These are phyloP conservation scores for Trichosporon coremiiforme DNA, from an alignment of 1,284 basidiomycete genomes.

Conservation along the genomic window DNA sequence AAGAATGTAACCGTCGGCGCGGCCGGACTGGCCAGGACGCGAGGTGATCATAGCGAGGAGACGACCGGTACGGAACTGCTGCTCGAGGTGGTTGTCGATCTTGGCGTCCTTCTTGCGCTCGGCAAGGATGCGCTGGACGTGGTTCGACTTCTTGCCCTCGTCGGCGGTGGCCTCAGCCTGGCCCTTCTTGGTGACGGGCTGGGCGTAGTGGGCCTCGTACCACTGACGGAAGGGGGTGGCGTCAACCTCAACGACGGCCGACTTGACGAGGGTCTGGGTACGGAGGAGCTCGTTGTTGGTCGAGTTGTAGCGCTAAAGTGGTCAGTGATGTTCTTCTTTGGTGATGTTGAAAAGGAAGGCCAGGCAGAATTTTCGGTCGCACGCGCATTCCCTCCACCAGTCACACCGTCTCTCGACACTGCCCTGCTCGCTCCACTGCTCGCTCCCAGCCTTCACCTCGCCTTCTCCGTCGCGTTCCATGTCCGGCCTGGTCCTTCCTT, in stretches of 20 bases:
- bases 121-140: constrained; percentile 79
- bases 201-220: constrained; percentile 95
- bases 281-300: constrained; percentile 99
- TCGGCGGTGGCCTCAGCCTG: constrained; percentile 58
- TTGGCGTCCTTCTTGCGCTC: constrained; percentile 92
- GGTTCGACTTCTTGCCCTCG: constrained; percentile 82
- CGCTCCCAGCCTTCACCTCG: constrained; percentile 1
- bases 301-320: constrained; percentile 83
- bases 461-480: not conserved
- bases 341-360: not conserved
- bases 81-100: constrained; percentile 81
- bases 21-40: constrained; percentile 90
- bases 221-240: constrained; percentile 97
- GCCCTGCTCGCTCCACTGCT: not conserved
- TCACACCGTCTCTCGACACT: not conserved
- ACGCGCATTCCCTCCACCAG: not conserved
- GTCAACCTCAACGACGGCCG: constrained; percentile 91
- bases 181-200: constrained; percentile 77
- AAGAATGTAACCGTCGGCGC: constrained; percentile 90
- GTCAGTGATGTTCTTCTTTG: constrained; percentile 20
- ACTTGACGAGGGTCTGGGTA: constrained; percentile 96
- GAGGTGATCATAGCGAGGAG: constrained; percentile 82
- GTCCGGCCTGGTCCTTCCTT: constrained; percentile 12
- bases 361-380: not conserved
- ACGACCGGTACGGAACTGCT: constrained; percentile 56